These are phyloP conservation scores for Penicillium decumbens DNA, from an alignment of 2,329 filamentous ascomycete genomes.

Conservation along the genomic window DNA sequence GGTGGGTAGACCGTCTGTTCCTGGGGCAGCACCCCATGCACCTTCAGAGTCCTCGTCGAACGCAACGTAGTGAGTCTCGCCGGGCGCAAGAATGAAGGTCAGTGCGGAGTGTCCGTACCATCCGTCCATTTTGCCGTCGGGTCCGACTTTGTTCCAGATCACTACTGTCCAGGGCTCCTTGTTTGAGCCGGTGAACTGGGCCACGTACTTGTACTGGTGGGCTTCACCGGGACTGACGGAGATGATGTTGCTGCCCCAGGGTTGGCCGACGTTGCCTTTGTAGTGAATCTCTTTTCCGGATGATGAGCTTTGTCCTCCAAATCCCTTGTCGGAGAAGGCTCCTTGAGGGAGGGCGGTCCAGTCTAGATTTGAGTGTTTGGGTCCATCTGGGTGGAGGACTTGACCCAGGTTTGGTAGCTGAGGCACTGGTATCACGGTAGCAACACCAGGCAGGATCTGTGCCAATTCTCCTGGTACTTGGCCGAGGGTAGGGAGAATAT, in stretches of 20 bases:
- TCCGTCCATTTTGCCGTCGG: slow-evolving; percentile 32
- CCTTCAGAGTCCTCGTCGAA: slow-evolving; percentile 39
- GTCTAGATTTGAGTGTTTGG: slow-evolving; percentile 3
- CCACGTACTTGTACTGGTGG: slow-evolving; percentile 37
- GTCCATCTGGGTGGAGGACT: slow-evolving; percentile 1
- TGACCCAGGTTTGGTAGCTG: background rate
- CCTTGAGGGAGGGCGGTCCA: slow-evolving; percentile 26
- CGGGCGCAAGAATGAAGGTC: slow-evolving; percentile 29
- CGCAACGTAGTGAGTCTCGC: slow-evolving; percentile 34
- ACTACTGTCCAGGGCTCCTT: slow-evolving; percentile 31
- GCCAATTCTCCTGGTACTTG: background rate
- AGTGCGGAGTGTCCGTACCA: slow-evolving; percentile 36
- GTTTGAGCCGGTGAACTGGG: slow-evolving; percentile 30
- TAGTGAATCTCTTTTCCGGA: slow-evolving; percentile 25
- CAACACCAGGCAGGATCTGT: slow-evolving; percentile 7
- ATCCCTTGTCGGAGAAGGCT: slow-evolving; percentile 24
- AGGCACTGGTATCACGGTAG: slow-evolving; percentile 1
- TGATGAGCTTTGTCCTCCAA: slow-evolving; percentile 30
- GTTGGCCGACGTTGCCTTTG: slow-evolving; percentile 35
- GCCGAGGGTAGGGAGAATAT: background rate
- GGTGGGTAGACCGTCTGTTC: slow-evolving; percentile 25
- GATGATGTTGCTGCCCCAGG: slow-evolving; percentile 42
- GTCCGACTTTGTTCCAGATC: slow-evolving; percentile 41
- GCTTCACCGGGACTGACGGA: slow-evolving; percentile 29
- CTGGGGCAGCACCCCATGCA: slow-evolving; percentile 32